phyloP scores from a whole-genome alignment of 108 stramenopile genomes.

The Bacterosira constricta region DNA sequence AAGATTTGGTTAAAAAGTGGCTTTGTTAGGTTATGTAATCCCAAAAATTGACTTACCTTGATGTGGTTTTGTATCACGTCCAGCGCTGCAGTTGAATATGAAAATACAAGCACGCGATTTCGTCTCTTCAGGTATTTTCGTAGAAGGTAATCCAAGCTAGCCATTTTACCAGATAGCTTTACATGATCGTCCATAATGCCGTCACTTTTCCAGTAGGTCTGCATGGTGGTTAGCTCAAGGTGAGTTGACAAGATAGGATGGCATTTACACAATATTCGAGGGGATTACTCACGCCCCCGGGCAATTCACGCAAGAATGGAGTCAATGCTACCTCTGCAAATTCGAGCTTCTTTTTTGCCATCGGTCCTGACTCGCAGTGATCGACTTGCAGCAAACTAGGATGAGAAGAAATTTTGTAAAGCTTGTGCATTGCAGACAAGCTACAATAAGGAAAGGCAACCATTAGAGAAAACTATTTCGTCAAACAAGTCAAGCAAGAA shows the following conservation, averaged over 20 bases:
- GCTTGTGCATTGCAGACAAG: conserved; percentile 61
- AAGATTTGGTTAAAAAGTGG: neutral
- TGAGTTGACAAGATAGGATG: too few relatives aligned
- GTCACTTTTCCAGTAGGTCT: conserved; percentile 59
- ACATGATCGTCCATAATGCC: conserved; percentile 80
- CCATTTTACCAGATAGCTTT: conserved; percentile 83
- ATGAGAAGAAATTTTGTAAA: conserved; percentile 76
- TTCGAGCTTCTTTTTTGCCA: conserved; percentile 61
- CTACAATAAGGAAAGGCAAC: too few relatives aligned
- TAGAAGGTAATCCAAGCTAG: conserved; percentile 54
- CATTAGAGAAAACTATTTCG: too few relatives aligned
- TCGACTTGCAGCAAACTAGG: conserved; percentile 76
- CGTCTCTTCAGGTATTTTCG: conserved; percentile 40
- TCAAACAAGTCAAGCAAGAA: too few relatives aligned
- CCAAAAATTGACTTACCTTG: neutral
- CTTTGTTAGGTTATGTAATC: neutral
- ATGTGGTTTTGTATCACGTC: conserved; percentile 75
- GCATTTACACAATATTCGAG: too few relatives aligned
- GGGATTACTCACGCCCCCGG: too few relatives aligned
- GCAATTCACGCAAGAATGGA: conserved; percentile 57
- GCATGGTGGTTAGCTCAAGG: too few relatives aligned
- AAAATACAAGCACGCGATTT: conserved; percentile 84
- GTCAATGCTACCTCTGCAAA: conserved; percentile 80
- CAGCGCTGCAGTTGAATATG: conserved; percentile 88
- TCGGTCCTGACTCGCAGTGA: conserved; percentile 37